Evolutionary conservation across 257 asterid species (phyloP).

Genomic region (Linaria vulgaris): DNA sequence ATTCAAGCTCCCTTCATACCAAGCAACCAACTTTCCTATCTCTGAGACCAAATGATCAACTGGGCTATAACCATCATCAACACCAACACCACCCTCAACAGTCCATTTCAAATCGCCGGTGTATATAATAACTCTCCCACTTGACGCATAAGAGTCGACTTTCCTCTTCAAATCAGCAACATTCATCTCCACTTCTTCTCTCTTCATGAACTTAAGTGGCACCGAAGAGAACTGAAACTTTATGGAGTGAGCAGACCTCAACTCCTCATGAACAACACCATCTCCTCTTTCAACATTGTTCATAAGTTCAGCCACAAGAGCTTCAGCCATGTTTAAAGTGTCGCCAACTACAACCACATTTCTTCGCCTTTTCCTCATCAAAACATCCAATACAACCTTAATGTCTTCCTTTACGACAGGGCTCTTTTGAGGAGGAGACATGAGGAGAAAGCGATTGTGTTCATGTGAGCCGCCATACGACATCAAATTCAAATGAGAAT

Average conservation of each 20-base stretch:
- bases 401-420: slow-evolving; percentile 32
- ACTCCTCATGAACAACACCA: slow-evolving; percentile 56
- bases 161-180: slow-evolving; percentile 60
- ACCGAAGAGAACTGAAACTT: slow-evolving; percentile 59
- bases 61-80: slow-evolving; percentile 38
- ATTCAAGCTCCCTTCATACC: slow-evolving; percentile 24
- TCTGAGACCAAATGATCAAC: slow-evolving; percentile 56
- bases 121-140: slow-evolving; percentile 53
- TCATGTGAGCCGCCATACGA: too few species aligned
- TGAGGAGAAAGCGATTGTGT: slow-evolving; percentile 36
- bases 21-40: slow-evolving; percentile 54
- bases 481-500: slow-evolving; percentile 19
- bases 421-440: slow-evolving; percentile 42
- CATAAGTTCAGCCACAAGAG: slow-evolving; percentile 43
- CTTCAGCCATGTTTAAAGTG: slow-evolving; percentile 36
- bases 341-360: slow-evolving; percentile 62
- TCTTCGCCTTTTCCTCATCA: slow-evolving; percentile 36
- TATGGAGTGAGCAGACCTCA: slow-evolving; percentile 44
- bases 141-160: slow-evolving; percentile 45
- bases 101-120: slow-evolving; percentile 78
- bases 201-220: slow-evolving; percentile 57
- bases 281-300: slow-evolving; percentile 46
- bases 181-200: slow-evolving; percentile 59
- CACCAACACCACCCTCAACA: slow-evolving; percentile 23
- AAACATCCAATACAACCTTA: slow-evolving; percentile 37